These are phyloP conservation scores for Cudoniella acicularis DNA, from an alignment of 495 filamentous ascomycete genomes.

Conservation along the genomic window DNA sequence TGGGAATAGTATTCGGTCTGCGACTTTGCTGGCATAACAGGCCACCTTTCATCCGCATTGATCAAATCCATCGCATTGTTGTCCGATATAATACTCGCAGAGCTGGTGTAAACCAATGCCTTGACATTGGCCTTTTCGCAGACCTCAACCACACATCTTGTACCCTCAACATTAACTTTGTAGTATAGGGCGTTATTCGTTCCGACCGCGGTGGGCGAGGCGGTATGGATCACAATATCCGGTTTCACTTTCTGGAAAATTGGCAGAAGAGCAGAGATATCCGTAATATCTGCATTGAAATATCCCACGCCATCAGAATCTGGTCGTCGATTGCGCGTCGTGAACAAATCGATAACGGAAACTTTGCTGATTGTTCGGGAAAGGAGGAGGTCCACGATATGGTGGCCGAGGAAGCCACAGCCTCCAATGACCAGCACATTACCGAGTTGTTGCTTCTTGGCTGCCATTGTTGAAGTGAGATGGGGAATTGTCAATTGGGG, in stretches of 20 bases:
- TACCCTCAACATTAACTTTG: slow-evolving; percentile 93
- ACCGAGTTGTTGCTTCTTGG: slow-evolving; percentile 35
- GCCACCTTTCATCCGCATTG: slow-evolving; percentile 87
- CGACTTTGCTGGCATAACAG: slow-evolving; percentile 61
- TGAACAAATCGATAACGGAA: slow-evolving; percentile 83
- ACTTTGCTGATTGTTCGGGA: slow-evolving; percentile 56
- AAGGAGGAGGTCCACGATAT: slow-evolving; percentile 60
- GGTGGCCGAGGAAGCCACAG: slow-evolving; percentile 67
- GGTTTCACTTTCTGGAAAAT: slow-evolving; percentile 71
- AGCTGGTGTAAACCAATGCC: slow-evolving; percentile 93
- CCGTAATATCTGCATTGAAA: slow-evolving; percentile 84
- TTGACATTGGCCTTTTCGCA: slow-evolving; percentile 74
- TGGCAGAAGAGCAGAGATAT: slow-evolving; percentile 54
- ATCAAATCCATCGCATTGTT: slow-evolving; percentile 73
- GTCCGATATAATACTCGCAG: slow-evolving; percentile 82
- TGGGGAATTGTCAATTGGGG: background rate
- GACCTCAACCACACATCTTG: slow-evolving; percentile 70
- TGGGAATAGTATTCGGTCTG: slow-evolving; percentile 91
- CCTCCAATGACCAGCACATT: slow-evolving; percentile 64
- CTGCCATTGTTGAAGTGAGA: background rate
- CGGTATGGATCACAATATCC: slow-evolving; percentile 93
- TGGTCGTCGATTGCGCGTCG: slow-evolving; percentile 67
- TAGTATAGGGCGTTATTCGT: slow-evolving; percentile 57
- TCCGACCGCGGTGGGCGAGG: slow-evolving; percentile 61
- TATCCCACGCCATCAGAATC: slow-evolving; percentile 67